phyloP scores from a whole-genome alignment of 2,329 filamentous ascomycete genomes.

The Penicillium sp. region DNA sequence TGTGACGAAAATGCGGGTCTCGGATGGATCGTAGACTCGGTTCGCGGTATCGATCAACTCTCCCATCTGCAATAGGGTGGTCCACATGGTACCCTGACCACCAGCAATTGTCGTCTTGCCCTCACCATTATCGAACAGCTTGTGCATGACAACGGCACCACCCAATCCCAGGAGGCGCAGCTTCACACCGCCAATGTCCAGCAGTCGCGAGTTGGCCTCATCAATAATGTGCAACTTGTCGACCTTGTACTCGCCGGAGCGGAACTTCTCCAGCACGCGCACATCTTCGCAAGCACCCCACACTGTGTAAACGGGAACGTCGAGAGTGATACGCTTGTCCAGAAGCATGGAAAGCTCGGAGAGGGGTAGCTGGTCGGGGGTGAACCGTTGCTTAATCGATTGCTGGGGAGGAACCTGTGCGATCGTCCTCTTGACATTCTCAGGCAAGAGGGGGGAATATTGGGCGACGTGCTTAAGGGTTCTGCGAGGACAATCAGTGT shows the following conservation, averaged over 20 bases:
- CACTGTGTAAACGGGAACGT: slow-evolving; percentile 96
- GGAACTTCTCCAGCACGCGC: slow-evolving; percentile 93
- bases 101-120: slow-evolving; percentile 97
- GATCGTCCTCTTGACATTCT: slow-evolving; percentile 69
- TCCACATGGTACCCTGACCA: slow-evolving; percentile 99
- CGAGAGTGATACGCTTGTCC: slow-evolving; percentile 84
- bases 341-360: slow-evolving; percentile 91
- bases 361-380: slow-evolving; percentile 79
- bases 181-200: slow-evolving; percentile 95
- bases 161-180: slow-evolving; percentile 90
- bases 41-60: slow-evolving; percentile 97
- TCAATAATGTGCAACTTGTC: slow-evolving; percentile 98
- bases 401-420: slow-evolving; percentile 69
- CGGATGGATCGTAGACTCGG: slow-evolving; percentile 96
- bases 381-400: slow-evolving; percentile 81
- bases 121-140: slow-evolving; percentile 98
- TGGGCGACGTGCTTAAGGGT: slow-evolving; percentile 98
- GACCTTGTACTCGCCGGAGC: slow-evolving; percentile 97
- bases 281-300: slow-evolving; percentile 99
- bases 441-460: slow-evolving; percentile 91
- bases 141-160: slow-evolving; percentile 98
- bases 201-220: slow-evolving; percentile 91
- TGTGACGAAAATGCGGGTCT: slow-evolving; percentile 94
- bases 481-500: slow-evolving; percentile 53
- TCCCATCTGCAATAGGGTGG: slow-evolving; percentile 95